Base-by-base conservation (phyloP, 495 filamentous ascomycete genomes). In the Neurospora cerealis region DNA sequence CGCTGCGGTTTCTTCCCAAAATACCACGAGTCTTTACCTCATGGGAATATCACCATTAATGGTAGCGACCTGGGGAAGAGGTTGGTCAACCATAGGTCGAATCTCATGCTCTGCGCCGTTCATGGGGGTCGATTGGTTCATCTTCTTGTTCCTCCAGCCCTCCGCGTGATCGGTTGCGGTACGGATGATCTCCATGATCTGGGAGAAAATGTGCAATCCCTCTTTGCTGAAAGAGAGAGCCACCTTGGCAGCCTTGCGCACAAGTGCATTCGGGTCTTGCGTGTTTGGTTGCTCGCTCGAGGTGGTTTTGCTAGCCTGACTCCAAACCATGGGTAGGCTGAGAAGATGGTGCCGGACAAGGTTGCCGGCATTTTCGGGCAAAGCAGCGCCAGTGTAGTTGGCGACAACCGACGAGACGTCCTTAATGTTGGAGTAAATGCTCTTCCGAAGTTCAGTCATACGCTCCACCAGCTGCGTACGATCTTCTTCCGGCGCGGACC, bases 151-250 rank as follows among this genome's bases (percentile, higher is more conserved):
- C 40, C 93, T 91, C 95, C 95, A 97, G 78, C 90, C 88, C 80
- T 97, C 94, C 5, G 95, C 95, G 78, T 90, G 93, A 42, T 89
- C 86, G 38, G 97, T 89, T 5, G 95, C 97, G n/a, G 91, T 89
- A 76, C 93, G 91, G 34, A 97, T 88, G 0, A 95, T 90, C 0
- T 88, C 89, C 34, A 88, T 92, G 54, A 98, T 93, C 79, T 96
- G 92, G 0, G 87, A 85, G 87, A 97, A 92, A 88, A 97, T 95
- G 75, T 96, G 92, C 32, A 98, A 86, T 3, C 93, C 93, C 80
- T 97, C 94, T 74, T 91, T 91, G 3, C 93, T 94, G 39, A 98
- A 88, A 0, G 94, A 89, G 13, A 97, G 77, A 41, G 94, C 93
- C 19, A 90, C 83, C 73, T 91, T 88, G 4, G 92, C 93, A 24